These are phyloP conservation scores for Cicer judaicum DNA, from an alignment of 306 rosid species.

Conservation along the genomic window DNA sequence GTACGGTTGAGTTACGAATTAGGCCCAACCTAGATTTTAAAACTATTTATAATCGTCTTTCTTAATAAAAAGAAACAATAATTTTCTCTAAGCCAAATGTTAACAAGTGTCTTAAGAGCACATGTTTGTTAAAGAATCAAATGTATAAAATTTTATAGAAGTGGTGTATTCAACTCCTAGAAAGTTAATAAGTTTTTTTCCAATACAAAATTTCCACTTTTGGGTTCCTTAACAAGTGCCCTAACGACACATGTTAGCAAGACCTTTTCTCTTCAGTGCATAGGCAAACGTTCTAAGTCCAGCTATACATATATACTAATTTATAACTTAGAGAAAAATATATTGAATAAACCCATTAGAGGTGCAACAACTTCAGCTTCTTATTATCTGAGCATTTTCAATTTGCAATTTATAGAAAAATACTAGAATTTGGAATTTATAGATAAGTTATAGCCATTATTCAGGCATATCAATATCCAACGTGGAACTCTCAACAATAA, in stretches of 20 bases:
- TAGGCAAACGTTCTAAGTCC: slow-evolving; percentile 16
- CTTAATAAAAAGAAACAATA: slow-evolving; percentile 9
- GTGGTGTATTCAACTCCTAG: too few species aligned
- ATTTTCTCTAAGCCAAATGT: background rate
- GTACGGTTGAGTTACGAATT: too few species aligned
- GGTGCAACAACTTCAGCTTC: background rate
- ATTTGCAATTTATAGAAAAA: slow-evolving; percentile 27
- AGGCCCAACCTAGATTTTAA: too few species aligned
- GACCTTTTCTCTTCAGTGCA: background rate
- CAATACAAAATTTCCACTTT: too few species aligned
- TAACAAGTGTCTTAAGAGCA: too few species aligned
- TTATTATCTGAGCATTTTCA: slow-evolving; percentile 21
- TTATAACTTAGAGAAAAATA: slow-evolving; percentile 30
- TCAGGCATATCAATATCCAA: background rate
- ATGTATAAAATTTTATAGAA: too few species aligned
- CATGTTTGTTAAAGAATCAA: too few species aligned
- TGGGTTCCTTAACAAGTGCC: too few species aligned
- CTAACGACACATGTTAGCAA: too few species aligned
- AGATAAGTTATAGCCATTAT: background rate
- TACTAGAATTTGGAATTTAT: background rate
- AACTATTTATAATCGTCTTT: too few species aligned
- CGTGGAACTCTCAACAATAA: background rate
- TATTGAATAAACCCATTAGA: background rate
- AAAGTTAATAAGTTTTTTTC: too few species aligned
- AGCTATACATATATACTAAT: slow-evolving; percentile 9